Evolutionary conservation across 768 basidiomycete species (phyloP).

Genomic region (Leccinum ochraceum): DNA sequence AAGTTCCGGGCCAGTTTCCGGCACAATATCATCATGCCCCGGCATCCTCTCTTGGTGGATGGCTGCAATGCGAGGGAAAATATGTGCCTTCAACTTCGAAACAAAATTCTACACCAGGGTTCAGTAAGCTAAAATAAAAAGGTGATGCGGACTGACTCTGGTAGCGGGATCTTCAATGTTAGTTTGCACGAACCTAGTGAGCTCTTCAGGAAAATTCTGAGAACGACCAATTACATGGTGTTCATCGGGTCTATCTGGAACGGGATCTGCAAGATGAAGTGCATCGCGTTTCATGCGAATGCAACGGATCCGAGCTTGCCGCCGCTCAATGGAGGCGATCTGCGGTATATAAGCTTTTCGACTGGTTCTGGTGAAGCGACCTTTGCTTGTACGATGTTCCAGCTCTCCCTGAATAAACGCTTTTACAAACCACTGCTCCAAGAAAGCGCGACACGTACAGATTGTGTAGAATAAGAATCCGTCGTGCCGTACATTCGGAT

Average conservation of each 20-base stretch:
- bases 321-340: neutral
- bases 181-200: neutral
- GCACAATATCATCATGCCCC: too few species aligned
- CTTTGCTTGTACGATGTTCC: too few species aligned
- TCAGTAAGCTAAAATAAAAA: neutral
- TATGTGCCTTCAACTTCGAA: neutral
- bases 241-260: neutral
- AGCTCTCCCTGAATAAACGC: too few species aligned
- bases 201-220: neutral
- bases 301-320: neutral
- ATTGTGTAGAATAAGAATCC: too few species aligned
- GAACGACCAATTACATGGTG: neutral
- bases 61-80: constrained; percentile 10
- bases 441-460: too few species aligned
- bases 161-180: neutral
- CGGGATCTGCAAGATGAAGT: neutral
- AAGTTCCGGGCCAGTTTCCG: too few species aligned
- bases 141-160: neutral
- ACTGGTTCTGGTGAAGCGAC: too few species aligned
- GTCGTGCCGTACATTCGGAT: too few species aligned
- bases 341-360: neutral
- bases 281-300: neutral
- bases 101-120: neutral
- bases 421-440: too few species aligned
- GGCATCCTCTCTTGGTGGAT: too few species aligned